A percentile compares a stretch with the other conserved stretches of the same genome.
Conservation (phyloP, 1,284 basidiomycete species). For the Ganoderma boninense region DNA sequence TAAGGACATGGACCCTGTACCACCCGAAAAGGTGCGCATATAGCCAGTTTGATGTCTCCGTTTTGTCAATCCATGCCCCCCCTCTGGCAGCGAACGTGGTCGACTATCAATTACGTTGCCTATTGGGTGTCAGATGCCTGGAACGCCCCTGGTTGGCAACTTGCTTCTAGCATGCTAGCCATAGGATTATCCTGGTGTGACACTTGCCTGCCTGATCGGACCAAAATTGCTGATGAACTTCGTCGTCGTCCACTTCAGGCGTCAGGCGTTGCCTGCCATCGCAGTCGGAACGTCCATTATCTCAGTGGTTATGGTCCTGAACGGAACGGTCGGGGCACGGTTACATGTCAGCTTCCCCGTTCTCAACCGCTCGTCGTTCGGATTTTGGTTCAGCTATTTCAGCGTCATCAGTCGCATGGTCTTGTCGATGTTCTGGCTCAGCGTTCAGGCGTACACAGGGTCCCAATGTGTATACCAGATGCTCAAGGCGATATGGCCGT, state of each 20-base stretch:
- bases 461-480: constrained; percentile 76
- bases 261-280: constrained; percentile 70
- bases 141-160: constrained; percentile 56
- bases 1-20: constrained; percentile 79
- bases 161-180: constrained; percentile 69
- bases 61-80: background rate
- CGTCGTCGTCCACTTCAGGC: constrained; percentile 44
- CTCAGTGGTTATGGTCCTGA: constrained; percentile 64
- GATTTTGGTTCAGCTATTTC: constrained; percentile 83
- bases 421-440: constrained; percentile 84
- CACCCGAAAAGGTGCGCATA: constrained; percentile 45
- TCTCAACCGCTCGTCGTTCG: constrained; percentile 79
- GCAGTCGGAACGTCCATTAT: constrained; percentile 69
- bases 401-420: constrained; percentile 77
- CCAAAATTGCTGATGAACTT: background rate
- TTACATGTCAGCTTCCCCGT: constrained; percentile 78
- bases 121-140: constrained; percentile 75
- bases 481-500: constrained; percentile 84
- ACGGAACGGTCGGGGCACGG: constrained; percentile 77
- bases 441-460: constrained; percentile 66
- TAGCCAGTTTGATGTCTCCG: background rate
- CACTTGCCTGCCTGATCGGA: background rate
- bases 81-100: constrained; percentile 60
- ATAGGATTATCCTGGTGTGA: constrained; percentile 68
- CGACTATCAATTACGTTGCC: constrained; percentile 63